phyloP scores from a whole-genome alignment of 768 basidiomycete genomes.

The Clathrus columnatus region DNA sequence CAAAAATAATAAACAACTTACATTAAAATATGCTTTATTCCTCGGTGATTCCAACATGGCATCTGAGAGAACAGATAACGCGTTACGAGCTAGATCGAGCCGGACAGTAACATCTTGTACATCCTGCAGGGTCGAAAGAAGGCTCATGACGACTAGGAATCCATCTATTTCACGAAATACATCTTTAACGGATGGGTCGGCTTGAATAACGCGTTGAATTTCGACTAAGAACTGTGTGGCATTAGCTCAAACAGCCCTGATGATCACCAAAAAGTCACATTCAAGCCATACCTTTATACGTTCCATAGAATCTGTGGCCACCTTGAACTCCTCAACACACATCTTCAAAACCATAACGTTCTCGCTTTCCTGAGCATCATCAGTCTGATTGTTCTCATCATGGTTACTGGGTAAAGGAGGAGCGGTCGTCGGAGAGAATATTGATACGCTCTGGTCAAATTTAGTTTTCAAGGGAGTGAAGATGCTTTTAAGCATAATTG shows the following conservation, averaged over 20 bases:
- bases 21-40: slow-evolving; percentile 62
- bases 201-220: slow-evolving; percentile 57
- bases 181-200: slow-evolving; percentile 58
- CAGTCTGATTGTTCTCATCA: background rate
- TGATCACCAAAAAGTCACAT: background rate
- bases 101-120: slow-evolving; percentile 22
- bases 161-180: slow-evolving; percentile 79
- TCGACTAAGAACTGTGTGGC: slow-evolving; percentile 47
- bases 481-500: slow-evolving; percentile 46
- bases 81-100: slow-evolving; percentile 48
- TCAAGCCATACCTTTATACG: slow-evolving; percentile 43
- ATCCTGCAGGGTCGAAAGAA: slow-evolving; percentile 51
- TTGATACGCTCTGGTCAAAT: slow-evolving; percentile 33
- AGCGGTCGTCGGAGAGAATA: slow-evolving; percentile 8
- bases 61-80: slow-evolving; percentile 57
- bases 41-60: slow-evolving; percentile 45
- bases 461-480: slow-evolving; percentile 50
- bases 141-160: slow-evolving; percentile 64
- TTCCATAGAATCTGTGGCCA: slow-evolving; percentile 35
- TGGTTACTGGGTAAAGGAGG: background rate
- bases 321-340: slow-evolving; percentile 61
- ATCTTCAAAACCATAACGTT: slow-evolving; percentile 63
- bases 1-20: slow-evolving; percentile 24
- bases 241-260: slow-evolving; percentile 1
- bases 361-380: slow-evolving; percentile 33